Evolutionary conservation across 495 filamentous ascomycete species (phyloP).

Genomic region (Podospora fimiseda): DNA sequence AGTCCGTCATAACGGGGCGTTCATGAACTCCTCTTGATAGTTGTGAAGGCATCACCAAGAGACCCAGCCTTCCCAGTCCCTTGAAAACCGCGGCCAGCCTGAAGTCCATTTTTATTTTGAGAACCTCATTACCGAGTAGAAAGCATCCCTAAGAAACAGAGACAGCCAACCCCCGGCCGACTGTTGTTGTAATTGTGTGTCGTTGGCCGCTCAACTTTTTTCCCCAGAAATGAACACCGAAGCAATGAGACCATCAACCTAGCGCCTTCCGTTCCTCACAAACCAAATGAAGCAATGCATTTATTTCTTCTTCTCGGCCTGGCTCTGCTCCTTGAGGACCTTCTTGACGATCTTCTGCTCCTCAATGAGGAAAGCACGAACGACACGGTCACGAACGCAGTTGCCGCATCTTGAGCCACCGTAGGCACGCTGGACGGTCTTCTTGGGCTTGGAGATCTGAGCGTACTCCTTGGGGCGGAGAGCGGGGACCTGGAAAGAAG

Average conservation of each 20-base stretch:
- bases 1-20: background rate
- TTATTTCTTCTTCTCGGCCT: slow-evolving; percentile 74
- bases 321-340: slow-evolving; percentile 80
- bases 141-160: slow-evolving; percentile 45
- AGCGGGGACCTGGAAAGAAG: slow-evolving; percentile 68
- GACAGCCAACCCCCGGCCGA: slow-evolving; percentile 33
- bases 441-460: slow-evolving; percentile 92
- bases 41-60: slow-evolving; percentile 3
- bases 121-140: slow-evolving; percentile 36
- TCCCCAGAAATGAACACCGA: slow-evolving; percentile 44
- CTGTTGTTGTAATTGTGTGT: slow-evolving; percentile 21
- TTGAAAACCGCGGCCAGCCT: slow-evolving; percentile 21
- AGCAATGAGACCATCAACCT: slow-evolving; percentile 42
- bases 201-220: slow-evolving; percentile 40
- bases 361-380: slow-evolving; percentile 97
- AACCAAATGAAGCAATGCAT: slow-evolving; percentile 19
- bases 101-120: slow-evolving; percentile 33
- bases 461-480: slow-evolving; percentile 97
- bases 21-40: background rate
- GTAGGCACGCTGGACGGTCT: slow-evolving; percentile 97
- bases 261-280: slow-evolving; percentile 17
- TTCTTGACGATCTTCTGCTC: slow-evolving; percentile 99
- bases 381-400: slow-evolving; percentile 96
- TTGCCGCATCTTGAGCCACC: slow-evolving; percentile 96
- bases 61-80: slow-evolving; percentile 6